Evolutionary conservation across 1,139 yeast genomes (phyloP).

Genomic region (Geotrichum aggregatum): DNA sequence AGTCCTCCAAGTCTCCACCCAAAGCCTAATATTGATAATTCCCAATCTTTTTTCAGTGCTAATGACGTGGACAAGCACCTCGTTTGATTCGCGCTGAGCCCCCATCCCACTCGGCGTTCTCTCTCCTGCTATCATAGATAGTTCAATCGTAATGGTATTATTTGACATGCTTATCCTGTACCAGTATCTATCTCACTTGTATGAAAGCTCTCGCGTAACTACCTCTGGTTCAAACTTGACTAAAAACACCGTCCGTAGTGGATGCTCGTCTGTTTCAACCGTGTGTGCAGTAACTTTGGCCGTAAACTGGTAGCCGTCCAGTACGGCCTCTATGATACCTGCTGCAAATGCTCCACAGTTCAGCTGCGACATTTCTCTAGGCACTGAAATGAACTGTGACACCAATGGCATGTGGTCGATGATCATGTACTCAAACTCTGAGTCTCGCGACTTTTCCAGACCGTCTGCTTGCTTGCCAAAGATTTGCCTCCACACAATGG

Average conservation of each 20-base stretch:
- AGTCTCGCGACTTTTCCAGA: constrained; percentile 80
- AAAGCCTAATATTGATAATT: too few relatives aligned
- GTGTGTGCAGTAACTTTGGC: constrained; percentile 88
- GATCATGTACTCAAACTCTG: constrained; percentile 72
- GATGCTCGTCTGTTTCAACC: constrained; percentile 60
- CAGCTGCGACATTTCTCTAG: constrained; percentile 72
- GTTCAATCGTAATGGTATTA: too few relatives aligned
- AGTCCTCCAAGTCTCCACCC: too few relatives aligned
- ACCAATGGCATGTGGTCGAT: constrained; percentile 77
- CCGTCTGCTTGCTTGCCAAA: constrained; percentile 86
- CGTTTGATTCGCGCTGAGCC: too few relatives aligned
- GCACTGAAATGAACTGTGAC: constrained; percentile 72
- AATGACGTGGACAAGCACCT: too few relatives aligned
- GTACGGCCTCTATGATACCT: constrained; percentile 85
- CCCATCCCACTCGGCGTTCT: too few relatives aligned
- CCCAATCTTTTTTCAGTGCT: too few relatives aligned
- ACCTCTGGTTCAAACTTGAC: constrained; percentile 51
- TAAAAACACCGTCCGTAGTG: constrained; percentile 76
- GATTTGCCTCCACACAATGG: constrained; percentile 73
- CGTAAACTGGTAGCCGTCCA: constrained; percentile 74
- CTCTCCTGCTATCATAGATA: too few relatives aligned
- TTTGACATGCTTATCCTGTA: too few relatives aligned
- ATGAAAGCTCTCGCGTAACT: constrained; percentile 17
- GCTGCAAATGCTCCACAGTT: constrained; percentile 86
- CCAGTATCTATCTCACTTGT: constrained; percentile 14